Evolutionary conservation across 805 yeast genomes (phyloP).

Genomic region (Nakazawaea holstii): DNA sequence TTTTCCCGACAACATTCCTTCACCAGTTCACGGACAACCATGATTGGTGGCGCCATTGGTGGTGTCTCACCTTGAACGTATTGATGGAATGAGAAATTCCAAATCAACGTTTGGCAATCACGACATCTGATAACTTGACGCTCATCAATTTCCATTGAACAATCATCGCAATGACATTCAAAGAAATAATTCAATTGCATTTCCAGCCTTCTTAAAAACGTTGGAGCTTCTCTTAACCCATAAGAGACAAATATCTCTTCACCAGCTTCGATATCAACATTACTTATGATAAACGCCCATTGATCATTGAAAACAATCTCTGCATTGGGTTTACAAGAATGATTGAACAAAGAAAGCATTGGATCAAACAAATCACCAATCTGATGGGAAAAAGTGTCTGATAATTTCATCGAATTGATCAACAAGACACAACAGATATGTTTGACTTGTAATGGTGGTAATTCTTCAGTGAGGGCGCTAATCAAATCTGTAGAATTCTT

Average conservation of each 20-base stretch:
- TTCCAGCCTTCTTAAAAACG: conserved; percentile 19
- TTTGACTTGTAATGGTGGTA: background rate
- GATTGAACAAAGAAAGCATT: conserved; percentile 31
- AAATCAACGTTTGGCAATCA: conserved; percentile 15
- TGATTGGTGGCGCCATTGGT: no score
- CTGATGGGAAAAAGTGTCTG: conserved; percentile 21
- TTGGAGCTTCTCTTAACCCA: conserved; percentile 23
- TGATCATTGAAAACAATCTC: conserved; percentile 18
- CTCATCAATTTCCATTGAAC: conserved; percentile 21
- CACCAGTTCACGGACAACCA: no score
- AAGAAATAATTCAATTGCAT: conserved; percentile 28
- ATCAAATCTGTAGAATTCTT: background rate
- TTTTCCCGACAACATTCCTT: background rate
- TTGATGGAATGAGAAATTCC: conserved; percentile 13
- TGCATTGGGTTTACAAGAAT: conserved; percentile 34
- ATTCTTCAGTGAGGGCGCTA: background rate
- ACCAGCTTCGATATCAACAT: conserved; percentile 15
- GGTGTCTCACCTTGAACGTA: background rate
- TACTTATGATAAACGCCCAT: conserved; percentile 16
- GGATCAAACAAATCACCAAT: conserved; percentile 33
- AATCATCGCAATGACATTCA: conserved; percentile 26
- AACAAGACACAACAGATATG: conserved; percentile 12
- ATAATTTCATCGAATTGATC: conserved; percentile 25
- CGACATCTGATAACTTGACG: conserved; percentile 23
- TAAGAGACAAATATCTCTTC: conserved; percentile 29